Percentiles rank a stretch among this genome's conserved stretches.
These are phyloP conservation scores for Mycena vitilis DNA, from an alignment of 768 basidiomycete species.

Conservation along the genomic window DNA sequence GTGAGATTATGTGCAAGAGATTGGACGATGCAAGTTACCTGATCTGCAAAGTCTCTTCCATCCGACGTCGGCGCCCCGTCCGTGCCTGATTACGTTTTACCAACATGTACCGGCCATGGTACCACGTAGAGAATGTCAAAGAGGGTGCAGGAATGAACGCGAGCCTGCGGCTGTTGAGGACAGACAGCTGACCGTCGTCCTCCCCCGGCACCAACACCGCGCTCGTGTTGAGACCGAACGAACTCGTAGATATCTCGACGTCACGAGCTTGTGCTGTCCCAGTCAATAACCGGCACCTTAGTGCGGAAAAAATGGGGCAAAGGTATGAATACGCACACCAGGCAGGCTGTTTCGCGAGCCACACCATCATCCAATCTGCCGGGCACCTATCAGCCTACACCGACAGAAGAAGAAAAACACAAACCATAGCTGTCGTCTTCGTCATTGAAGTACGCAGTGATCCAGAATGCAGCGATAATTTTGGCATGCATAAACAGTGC, in stretches of 20 bases:
- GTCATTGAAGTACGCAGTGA: slow-evolving; percentile 71
- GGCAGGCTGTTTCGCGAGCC: slow-evolving; percentile 37
- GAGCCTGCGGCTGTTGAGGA: slow-evolving; percentile 45
- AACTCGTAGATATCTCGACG: slow-evolving; percentile 60
- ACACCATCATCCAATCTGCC: slow-evolving; percentile 73
- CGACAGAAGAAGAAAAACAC: slow-evolving; percentile 31
- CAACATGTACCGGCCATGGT: slow-evolving; percentile 57
- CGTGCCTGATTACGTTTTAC: slow-evolving; percentile 50
- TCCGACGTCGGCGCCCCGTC: slow-evolving; percentile 44
- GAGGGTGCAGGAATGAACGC: slow-evolving; percentile 56
- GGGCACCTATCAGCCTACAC: slow-evolving; percentile 1
- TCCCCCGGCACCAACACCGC: slow-evolving; percentile 51
- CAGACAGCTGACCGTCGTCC: slow-evolving; percentile 40
- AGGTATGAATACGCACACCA: neutral
- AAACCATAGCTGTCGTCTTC: slow-evolving; percentile 66
- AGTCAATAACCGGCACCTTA: neutral
- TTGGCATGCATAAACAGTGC: slow-evolving; percentile 53
- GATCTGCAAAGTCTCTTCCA: slow-evolving; percentile 53
- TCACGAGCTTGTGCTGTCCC: slow-evolving; percentile 53
- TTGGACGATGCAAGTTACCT: slow-evolving; percentile 44
- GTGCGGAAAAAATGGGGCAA: too few species aligned
- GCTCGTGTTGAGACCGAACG: slow-evolving; percentile 48
- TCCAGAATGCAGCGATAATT: slow-evolving; percentile 63
- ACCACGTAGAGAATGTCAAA: slow-evolving; percentile 58
- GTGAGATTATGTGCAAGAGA: neutral